phyloP scores from a whole-genome alignment of 2,329 filamentous ascomycete genomes.

The Aspergillus pseudonomiae region DNA sequence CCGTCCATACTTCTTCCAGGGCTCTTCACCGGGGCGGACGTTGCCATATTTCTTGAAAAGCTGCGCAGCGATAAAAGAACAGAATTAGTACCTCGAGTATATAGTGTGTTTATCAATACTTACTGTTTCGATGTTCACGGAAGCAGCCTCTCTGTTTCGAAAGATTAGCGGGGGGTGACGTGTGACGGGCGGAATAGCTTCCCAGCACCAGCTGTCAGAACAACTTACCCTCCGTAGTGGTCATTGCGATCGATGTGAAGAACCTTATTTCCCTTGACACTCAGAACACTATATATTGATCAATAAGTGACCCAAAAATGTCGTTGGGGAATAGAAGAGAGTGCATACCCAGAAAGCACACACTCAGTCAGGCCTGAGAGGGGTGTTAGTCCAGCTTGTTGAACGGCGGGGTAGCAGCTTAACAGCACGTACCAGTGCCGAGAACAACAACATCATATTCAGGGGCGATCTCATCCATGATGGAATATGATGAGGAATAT shows the following conservation, averaged over 20 bases:
- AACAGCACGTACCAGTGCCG: slow-evolving; percentile 75
- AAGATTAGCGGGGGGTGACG: slow-evolving; percentile 29
- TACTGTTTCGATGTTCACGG: slow-evolving; percentile 93
- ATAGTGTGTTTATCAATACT: slow-evolving; percentile 29
- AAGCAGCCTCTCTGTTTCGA: slow-evolving; percentile 78
- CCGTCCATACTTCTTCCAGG: slow-evolving; percentile 97
- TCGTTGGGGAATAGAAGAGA: slow-evolving; percentile 15
- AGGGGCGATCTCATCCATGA: slow-evolving; percentile 96
- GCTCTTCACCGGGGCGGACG: slow-evolving; percentile 75
- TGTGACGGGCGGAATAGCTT: slow-evolving; percentile 21
- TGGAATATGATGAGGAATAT: slow-evolving; percentile 34
- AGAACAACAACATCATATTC: slow-evolving; percentile 99
- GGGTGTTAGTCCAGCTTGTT: slow-evolving; percentile 35
- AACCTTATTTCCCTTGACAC: slow-evolving; percentile 98
- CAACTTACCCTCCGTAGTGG: slow-evolving; percentile 91
- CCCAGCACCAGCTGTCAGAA: slow-evolving; percentile 13
- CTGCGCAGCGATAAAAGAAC: slow-evolving; percentile 54
- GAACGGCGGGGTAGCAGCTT: slow-evolving; percentile 41
- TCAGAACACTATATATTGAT: slow-evolving; percentile 70
- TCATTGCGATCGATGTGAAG: slow-evolving; percentile 98
- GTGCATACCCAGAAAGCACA: slow-evolving; percentile 87
- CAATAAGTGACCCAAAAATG: slow-evolving; percentile 14
- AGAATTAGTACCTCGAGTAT: slow-evolving; percentile 24
- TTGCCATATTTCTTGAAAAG: slow-evolving; percentile 98
- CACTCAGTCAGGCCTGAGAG: slow-evolving; percentile 89